Percentiles rank a stretch among this genome's conserved stretches.
These are phyloP conservation scores for Debaryomyces hansenii DNA, from an alignment of 805 yeast genomes.

Conservation along the genomic window DNA sequence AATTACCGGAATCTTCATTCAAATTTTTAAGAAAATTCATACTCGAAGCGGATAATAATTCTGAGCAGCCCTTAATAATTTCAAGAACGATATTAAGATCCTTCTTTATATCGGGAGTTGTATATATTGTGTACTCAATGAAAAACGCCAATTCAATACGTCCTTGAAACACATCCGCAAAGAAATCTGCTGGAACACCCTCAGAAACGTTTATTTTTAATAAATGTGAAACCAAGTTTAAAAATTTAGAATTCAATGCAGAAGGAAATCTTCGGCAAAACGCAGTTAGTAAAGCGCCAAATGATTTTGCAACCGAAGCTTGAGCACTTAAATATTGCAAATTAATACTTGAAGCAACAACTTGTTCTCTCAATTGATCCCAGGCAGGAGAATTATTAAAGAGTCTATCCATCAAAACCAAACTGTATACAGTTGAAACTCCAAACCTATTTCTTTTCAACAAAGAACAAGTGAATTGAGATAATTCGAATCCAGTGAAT, in stretches of 20 bases:
- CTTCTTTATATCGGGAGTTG: slow-evolving; percentile 22
- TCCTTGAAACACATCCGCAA: slow-evolving; percentile 53
- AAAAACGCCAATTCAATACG: slow-evolving; percentile 69
- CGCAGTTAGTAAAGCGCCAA: slow-evolving; percentile 76
- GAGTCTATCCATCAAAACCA: slow-evolving; percentile 61
- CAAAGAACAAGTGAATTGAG: slow-evolving; percentile 52
- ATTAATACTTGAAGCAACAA: slow-evolving; percentile 60
- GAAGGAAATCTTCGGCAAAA: slow-evolving; percentile 50
- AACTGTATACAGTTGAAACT: slow-evolving; percentile 53
- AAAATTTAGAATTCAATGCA: slow-evolving; percentile 21
- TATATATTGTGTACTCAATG: slow-evolving; percentile 42
- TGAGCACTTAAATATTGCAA: slow-evolving; percentile 67
- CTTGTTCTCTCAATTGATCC: slow-evolving; percentile 46
- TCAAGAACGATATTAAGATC: slow-evolving; percentile 38
- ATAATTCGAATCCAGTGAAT: slow-evolving; percentile 48
- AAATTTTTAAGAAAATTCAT: slow-evolving; percentile 48
- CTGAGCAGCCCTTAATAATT: slow-evolving; percentile 43
- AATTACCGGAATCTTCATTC: slow-evolving; percentile 38
- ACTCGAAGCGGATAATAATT: slow-evolving; percentile 49
- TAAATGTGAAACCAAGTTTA: slow-evolving; percentile 45
- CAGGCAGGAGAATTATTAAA: slow-evolving; percentile 45
- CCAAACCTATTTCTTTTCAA: slow-evolving; percentile 52
- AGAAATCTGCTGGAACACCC: slow-evolving; percentile 49
- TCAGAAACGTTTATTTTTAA: slow-evolving; percentile 51
- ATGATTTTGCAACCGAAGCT: slow-evolving; percentile 65